A percentile compares a stretch with the other conserved stretches of the same genome.
Evolutionary conservation across 805 yeast species (phyloP).

Genomic region (Naumovozyma baii): DNA sequence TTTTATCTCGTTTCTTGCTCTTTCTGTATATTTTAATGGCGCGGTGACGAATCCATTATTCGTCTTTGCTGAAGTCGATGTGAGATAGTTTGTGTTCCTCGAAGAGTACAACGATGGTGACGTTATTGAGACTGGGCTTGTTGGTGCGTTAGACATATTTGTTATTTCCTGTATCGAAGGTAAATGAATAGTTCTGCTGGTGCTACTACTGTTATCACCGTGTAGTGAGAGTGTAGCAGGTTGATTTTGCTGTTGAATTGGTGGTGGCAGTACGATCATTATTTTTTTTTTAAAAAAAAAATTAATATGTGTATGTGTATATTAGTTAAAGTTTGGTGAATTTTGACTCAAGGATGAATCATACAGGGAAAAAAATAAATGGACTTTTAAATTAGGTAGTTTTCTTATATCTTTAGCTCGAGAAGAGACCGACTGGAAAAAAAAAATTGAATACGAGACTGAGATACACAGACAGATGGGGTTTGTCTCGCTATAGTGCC

Average conservation of each 20-base stretch:
- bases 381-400: no score
- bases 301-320: not conserved
- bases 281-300: no score
- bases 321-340: no score
- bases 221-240: not conserved
- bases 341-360: no score
- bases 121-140: not conserved
- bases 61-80: not conserved
- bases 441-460: no score
- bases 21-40: conserved; percentile 25
- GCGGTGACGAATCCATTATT: conserved; percentile 20
- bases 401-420: not conserved
- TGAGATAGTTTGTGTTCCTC: not conserved
- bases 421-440: no score
- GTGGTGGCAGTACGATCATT: not conserved
- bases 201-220: not conserved
- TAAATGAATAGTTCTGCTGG: not conserved
- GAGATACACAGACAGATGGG: no score
- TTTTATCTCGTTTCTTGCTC: conserved; percentile 26
- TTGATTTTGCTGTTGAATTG: not conserved
- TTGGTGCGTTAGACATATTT: not conserved
- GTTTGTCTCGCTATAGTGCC: not conserved
- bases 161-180: not conserved
- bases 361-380: no score
- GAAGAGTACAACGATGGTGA: not conserved